Conservation (phyloP, 768 basidiomycete species). For the Agaricus blazei region DNA sequence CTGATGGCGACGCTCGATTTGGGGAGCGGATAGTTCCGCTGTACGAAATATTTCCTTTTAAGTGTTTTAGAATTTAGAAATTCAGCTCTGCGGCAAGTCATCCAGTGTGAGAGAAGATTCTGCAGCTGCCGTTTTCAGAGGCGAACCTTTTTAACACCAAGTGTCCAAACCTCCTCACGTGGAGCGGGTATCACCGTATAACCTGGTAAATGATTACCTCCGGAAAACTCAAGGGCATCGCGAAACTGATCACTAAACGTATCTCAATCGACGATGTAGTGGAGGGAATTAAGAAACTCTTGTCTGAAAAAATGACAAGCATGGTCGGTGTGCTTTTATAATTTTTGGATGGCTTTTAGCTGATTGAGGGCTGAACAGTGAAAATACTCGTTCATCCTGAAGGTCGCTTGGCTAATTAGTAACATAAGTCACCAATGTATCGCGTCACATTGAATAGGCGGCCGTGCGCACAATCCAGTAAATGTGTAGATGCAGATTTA, state of each 20-base stretch:
- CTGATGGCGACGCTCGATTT: too few relatives aligned
- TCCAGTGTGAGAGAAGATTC: too few relatives aligned
- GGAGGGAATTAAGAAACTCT: conserved; percentile 34
- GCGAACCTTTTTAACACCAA: too few relatives aligned
- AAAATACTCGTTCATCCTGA: conserved; percentile 33
- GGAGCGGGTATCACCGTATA: too few relatives aligned
- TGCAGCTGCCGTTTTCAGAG: too few relatives aligned
- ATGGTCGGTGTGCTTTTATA: conserved; percentile 24
- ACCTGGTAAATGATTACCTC: conserved; percentile 20
- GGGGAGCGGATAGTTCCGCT: too few relatives aligned
- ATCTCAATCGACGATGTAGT: conserved; percentile 38
- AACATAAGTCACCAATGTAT: neutral
- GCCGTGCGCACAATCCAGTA: too few relatives aligned
- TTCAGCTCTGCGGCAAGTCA: too few relatives aligned
- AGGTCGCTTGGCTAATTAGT: neutral
- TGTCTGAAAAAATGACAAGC: conserved; percentile 32
- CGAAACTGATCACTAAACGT: conserved; percentile 36
- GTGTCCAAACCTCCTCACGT: too few relatives aligned
- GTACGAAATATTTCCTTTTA: too few relatives aligned
- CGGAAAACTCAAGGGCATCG: conserved; percentile 33
- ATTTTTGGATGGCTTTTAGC: neutral
- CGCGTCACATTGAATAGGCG: neutral
- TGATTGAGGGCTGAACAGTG: conserved; percentile 16
- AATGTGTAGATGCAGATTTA: too few relatives aligned
- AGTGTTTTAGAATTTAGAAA: too few relatives aligned